phyloP scores from a whole-genome alignment of 495 filamentous ascomycete species.

The Umbilicaria muhlenbergii region DNA sequence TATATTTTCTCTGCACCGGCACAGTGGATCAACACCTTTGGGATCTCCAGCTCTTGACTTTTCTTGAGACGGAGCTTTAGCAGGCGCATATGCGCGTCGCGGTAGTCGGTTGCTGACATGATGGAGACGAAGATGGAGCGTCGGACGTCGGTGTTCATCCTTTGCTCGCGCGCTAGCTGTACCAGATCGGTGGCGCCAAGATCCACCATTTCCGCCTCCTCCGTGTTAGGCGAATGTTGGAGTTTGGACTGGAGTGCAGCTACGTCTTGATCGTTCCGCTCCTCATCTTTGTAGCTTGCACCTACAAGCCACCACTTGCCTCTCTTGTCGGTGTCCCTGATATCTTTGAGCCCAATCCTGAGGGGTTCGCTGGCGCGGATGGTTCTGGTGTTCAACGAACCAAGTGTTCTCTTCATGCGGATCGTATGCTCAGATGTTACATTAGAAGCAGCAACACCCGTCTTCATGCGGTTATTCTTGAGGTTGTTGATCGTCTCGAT shows the following conservation, averaged over 20 bases:
- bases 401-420: slow-evolving; percentile 70
- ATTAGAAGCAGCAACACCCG: slow-evolving; percentile 42
- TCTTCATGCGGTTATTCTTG: slow-evolving; percentile 84
- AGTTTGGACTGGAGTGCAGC: not conserved
- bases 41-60: slow-evolving; percentile 72
- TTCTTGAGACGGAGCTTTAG: slow-evolving; percentile 73
- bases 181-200: slow-evolving; percentile 49
- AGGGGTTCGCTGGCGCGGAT: slow-evolving; percentile 68
- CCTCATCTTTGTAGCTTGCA: slow-evolving; percentile 59
- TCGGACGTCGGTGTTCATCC: slow-evolving; percentile 91
- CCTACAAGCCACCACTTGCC: slow-evolving; percentile 98
- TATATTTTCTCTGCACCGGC: slow-evolving; percentile 66
- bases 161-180: slow-evolving; percentile 61
- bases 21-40: slow-evolving; percentile 78
- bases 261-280: slow-evolving; percentile 9
- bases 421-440: slow-evolving; percentile 61
- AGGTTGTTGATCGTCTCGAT: slow-evolving; percentile 89
- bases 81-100: slow-evolving; percentile 65
- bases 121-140: slow-evolving; percentile 84
- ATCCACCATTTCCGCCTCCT: slow-evolving; percentile 22
- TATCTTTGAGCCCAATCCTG: slow-evolving; percentile 62
- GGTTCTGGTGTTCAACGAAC: slow-evolving; percentile 50
- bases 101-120: slow-evolving; percentile 73
- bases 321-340: slow-evolving; percentile 63
- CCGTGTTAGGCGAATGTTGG: not conserved